A percentile compares a stretch with the other conserved stretches of the same genome.
Evolutionary conservation across 2,329 filamentous ascomycete genomes (phyloP).

Genomic region (Cladosporium austrohemisphaericum): DNA sequence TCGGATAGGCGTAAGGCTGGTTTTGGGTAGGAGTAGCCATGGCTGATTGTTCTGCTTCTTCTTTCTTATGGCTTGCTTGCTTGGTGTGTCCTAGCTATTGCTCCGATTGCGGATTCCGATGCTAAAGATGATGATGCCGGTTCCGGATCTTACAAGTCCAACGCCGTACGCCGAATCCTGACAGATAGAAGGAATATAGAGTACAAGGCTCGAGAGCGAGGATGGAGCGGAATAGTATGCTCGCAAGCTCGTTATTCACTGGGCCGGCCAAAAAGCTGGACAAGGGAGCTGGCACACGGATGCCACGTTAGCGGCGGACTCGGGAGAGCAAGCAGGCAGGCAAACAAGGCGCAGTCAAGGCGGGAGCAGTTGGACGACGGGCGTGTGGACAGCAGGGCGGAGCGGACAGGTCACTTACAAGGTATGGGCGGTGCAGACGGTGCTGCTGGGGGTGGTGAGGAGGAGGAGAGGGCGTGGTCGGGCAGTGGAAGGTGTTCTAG

Average conservation of each 20-base stretch:
- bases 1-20: slow-evolving; percentile 27
- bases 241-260: slow-evolving; percentile 2
- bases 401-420: slow-evolving; percentile 1
- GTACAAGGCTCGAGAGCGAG: slow-evolving; percentile 10
- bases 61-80: not conserved
- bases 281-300: slow-evolving; percentile 11
- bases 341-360: slow-evolving; percentile 9
- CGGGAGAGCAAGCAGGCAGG: slow-evolving; percentile 2
- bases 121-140: slow-evolving; percentile 10
- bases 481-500: not conserved
- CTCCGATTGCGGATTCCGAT: not conserved
- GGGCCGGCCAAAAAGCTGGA: slow-evolving; percentile 2
- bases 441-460: slow-evolving; percentile 9
- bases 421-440: not conserved
- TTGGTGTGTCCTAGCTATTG: slow-evolving; percentile 9
- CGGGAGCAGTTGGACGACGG: not conserved
- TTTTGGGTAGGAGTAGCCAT: slow-evolving; percentile 31
- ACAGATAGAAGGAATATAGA: slow-evolving; percentile 10
- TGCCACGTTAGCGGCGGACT: slow-evolving; percentile 12
- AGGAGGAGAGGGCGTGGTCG: not conserved
- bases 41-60: slow-evolving; percentile 17
- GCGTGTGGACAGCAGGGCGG: not conserved
- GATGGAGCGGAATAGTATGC: not conserved
- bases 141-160: slow-evolving; percentile 11
- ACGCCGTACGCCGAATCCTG: slow-evolving; percentile 14